phyloP scores from a whole-genome alignment of 371 early-diverging fungal genomes.

The Mortierella sp. region DNA sequence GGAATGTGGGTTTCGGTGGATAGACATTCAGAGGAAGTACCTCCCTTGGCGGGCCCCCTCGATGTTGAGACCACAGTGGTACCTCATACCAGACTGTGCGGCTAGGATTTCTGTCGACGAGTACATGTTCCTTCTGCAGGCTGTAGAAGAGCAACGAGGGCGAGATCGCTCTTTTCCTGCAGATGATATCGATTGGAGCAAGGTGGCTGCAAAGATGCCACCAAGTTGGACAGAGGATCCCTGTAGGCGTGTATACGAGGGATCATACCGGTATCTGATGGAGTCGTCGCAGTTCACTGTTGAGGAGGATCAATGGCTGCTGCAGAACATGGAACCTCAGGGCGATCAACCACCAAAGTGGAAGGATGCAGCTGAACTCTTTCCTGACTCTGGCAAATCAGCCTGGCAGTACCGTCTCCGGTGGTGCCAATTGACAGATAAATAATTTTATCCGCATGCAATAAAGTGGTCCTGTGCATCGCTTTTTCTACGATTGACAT shows the following conservation, averaged over 20 bases:
- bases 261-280: slow-evolving; percentile 8
- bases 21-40: neutral
- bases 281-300: neutral
- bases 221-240: slow-evolving; percentile 10
- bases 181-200: slow-evolving; percentile 5
- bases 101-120: slow-evolving; percentile 18
- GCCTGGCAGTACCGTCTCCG: slow-evolving; percentile 18
- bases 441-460: no score
- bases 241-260: slow-evolving; percentile 11
- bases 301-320: slow-evolving; percentile 17
- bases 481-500: no score
- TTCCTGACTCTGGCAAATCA: neutral
- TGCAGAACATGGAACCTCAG: neutral
- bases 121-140: neutral
- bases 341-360: neutral
- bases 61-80: slow-evolving; percentile 9
- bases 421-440: slow-evolving; percentile 14
- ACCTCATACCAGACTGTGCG: slow-evolving; percentile 6
- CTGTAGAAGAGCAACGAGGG: neutral
- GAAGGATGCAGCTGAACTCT: neutral
- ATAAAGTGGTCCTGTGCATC: no score
- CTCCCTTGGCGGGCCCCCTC: slow-evolving; percentile 4
- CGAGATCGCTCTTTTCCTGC: neutral
- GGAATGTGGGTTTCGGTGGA: slow-evolving; percentile 3
- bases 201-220: slow-evolving; percentile 4